Conservation (phyloP, 2,329 filamentous ascomycete species). For the Hypocrella siamensis region DNA sequence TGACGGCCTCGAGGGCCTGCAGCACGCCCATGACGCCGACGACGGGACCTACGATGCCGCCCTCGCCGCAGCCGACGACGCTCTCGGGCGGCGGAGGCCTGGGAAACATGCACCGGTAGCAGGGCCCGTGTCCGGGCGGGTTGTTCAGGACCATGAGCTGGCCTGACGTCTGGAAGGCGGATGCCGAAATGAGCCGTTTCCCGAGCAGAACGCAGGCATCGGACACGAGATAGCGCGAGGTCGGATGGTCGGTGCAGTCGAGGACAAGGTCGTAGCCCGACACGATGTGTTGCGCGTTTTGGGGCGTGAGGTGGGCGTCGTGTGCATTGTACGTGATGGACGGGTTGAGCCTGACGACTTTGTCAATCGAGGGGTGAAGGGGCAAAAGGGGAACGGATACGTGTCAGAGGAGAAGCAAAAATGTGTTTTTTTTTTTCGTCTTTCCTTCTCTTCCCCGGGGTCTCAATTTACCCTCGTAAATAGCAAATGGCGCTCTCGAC, state of each 20-base stretch:
- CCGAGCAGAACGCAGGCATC: constrained; percentile 69
- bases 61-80: constrained; percentile 78
- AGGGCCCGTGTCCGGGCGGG: constrained; percentile 62
- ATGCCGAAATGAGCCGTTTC: constrained; percentile 76
- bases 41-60: constrained; percentile 80
- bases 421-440: not conserved
- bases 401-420: too few species aligned
- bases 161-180: constrained; percentile 75
- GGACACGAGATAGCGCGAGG: constrained; percentile 81
- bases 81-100: constrained; percentile 70
- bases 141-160: constrained; percentile 82
- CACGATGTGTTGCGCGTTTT: constrained; percentile 53
- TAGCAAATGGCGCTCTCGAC: constrained; percentile 59
- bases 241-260: constrained; percentile 90
- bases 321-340: constrained; percentile 49
- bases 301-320: constrained; percentile 46
- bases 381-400: too few species aligned
- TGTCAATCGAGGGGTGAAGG: too few species aligned
- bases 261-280: constrained; percentile 66
- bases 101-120: constrained; percentile 88
- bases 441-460: not conserved
- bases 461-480: constrained; percentile 30
- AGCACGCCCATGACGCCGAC: constrained; percentile 88
- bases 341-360: constrained; percentile 71
- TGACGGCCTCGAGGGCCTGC: constrained; percentile 80